Conservation (phyloP, 176 grass and related monocot species). For the Hsuehochloa calcarea region DNA sequence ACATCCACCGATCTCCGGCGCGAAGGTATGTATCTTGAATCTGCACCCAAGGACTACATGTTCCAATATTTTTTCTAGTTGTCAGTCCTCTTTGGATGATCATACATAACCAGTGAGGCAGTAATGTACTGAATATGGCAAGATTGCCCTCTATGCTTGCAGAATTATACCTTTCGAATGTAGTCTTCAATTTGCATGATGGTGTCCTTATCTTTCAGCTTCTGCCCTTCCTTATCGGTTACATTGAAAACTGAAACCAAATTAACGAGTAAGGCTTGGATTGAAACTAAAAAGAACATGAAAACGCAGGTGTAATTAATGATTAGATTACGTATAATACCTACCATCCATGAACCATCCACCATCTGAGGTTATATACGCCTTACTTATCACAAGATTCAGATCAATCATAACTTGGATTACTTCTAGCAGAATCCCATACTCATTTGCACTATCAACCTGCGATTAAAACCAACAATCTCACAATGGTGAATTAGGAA, state of each 20-base stretch:
- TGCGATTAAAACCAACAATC: conserved; percentile 10
- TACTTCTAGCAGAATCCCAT: conserved; percentile 74
- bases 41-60: conserved; percentile 60
- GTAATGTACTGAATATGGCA: background rate
- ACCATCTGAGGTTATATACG: conserved; percentile 75
- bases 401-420: conserved; percentile 81
- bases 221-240: conserved; percentile 62
- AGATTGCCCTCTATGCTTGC: background rate
- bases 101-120: background rate
- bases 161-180: conserved; percentile 50
- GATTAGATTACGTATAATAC: background rate
- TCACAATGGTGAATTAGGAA: background rate
- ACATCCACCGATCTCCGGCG: conserved; percentile 51
- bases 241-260: conserved; percentile 71
- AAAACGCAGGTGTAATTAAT: background rate
- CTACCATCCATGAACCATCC: conserved; percentile 94
- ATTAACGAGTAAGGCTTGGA: background rate
- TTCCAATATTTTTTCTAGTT: background rate
- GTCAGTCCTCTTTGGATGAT: background rate
- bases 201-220: conserved; percentile 45
- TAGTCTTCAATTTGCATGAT: conserved; percentile 41
- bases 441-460: conserved; percentile 75
- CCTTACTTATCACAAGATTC: conserved; percentile 72
- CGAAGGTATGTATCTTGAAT: conserved; percentile 56
- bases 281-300: background rate